phyloP scores from a whole-genome alignment of 371 early-diverging fungal species.

The Rhizopus delemar region DNA sequence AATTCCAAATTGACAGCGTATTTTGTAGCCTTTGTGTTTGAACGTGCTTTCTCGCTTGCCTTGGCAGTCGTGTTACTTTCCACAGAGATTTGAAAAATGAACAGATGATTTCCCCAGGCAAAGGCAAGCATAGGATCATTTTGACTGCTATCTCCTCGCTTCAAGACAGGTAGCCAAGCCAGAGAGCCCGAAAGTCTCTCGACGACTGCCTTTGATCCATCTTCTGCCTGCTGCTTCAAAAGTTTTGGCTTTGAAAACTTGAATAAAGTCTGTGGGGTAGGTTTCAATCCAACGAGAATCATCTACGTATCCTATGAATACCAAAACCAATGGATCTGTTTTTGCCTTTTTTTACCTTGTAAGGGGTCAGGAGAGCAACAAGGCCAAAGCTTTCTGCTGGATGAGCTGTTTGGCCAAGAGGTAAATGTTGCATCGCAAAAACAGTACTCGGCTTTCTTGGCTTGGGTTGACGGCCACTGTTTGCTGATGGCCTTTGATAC shows the following conservation, averaged over 20 bases:
- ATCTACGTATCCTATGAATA: conserved; percentile 38
- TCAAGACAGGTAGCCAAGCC: conserved; percentile 65
- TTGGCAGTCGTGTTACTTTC: conserved; percentile 8
- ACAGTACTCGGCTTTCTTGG: conserved; percentile 59
- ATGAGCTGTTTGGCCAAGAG: conserved; percentile 64
- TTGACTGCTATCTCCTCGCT: conserved; percentile 20
- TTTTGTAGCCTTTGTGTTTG: conserved; percentile 26
- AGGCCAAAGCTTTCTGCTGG: conserved; percentile 67
- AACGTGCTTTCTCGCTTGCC: no score
- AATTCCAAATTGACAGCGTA: conserved; percentile 49
- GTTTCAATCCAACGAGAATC: conserved; percentile 73
- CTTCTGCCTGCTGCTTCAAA: conserved; percentile 3
- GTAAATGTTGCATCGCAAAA: conserved; percentile 69
- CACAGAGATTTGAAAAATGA: conserved; percentile 52
- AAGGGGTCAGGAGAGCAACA: conserved; percentile 73
- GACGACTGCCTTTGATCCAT: conserved; percentile 19
- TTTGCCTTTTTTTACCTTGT: conserved; percentile 52
- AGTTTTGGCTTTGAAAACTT: conserved; percentile 61
- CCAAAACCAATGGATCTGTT: background rate
- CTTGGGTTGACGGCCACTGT: conserved; percentile 33
- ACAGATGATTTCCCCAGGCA: conserved; percentile 65
- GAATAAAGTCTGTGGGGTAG: conserved; percentile 69
- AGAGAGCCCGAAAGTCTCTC: conserved; percentile 60
- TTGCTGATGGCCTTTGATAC: conserved; percentile 48
- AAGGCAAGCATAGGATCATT: conserved; percentile 65